Percentiles rank a stretch among this genome's conserved stretches.
These are phyloP conservation scores for Schwanniomyces etchellsii DNA, from an alignment of 1,139 yeast species.

Conservation along the genomic window DNA sequence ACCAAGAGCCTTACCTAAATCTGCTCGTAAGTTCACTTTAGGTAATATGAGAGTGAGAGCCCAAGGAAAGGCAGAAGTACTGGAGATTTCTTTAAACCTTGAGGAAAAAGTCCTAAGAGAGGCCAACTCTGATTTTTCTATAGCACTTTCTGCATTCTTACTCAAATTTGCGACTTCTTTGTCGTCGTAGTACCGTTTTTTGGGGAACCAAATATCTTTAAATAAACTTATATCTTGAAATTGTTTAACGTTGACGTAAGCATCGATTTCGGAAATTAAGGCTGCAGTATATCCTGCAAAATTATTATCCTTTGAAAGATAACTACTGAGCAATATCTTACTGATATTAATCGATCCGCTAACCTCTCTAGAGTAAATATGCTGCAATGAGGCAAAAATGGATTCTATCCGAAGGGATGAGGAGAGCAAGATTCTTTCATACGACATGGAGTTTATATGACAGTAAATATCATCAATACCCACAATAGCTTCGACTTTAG, in stretches of 20 bases:
- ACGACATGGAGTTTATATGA: conserved; percentile 50
- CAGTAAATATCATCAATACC: conserved; percentile 61
- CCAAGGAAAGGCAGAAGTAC: conserved; percentile 74
- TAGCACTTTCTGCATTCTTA: neutral
- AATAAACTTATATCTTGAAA: conserved; percentile 81
- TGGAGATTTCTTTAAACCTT: conserved; percentile 55
- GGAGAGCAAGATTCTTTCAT: conserved; percentile 32
- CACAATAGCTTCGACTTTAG: conserved; percentile 83
- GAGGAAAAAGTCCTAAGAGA: conserved; percentile 41
- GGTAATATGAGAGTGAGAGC: conserved; percentile 52
- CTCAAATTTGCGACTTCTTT: neutral
- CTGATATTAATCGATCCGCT: conserved; percentile 70
- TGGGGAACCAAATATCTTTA: conserved; percentile 78
- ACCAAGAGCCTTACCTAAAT: conserved; percentile 84
- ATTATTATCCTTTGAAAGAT: conserved; percentile 33
- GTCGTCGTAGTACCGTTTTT: conserved; percentile 5
- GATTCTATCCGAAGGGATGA: conserved; percentile 42
- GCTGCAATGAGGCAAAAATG: conserved; percentile 72
- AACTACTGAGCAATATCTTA: conserved; percentile 37
- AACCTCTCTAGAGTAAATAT: conserved; percentile 81
- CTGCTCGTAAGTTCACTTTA: conserved; percentile 53
- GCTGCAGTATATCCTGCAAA: conserved; percentile 45
- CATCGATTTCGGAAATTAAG: conserved; percentile 49
- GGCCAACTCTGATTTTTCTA: conserved; percentile 16
- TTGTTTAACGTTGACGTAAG: conserved; percentile 75